Evolutionary conservation across 2,329 filamentous ascomycete species (phyloP).

Genomic region (Rhinocladiella similis): DNA sequence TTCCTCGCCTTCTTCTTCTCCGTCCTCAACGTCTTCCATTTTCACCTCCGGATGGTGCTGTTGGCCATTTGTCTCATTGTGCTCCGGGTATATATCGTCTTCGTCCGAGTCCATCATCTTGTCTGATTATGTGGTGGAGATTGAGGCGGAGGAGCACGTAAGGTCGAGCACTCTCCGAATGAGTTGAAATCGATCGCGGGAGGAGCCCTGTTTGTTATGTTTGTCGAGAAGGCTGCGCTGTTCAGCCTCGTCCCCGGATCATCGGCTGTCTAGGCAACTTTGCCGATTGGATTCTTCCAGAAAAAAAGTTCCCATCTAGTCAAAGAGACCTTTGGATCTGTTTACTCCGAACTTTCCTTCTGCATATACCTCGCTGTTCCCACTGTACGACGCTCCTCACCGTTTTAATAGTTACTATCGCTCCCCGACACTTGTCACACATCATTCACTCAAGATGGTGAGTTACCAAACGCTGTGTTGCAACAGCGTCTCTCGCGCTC

Average conservation of each 20-base stretch:
- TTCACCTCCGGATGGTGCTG: slow-evolving; percentile 23
- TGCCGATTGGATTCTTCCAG: slow-evolving; percentile 25
- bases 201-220: slow-evolving; percentile 8
- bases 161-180: too few relatives aligned
- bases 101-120: slow-evolving; percentile 30
- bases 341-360: slow-evolving; percentile 15
- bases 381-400: background rate
- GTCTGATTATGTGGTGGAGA: background rate
- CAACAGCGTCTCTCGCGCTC: too few relatives aligned
- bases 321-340: slow-evolving; percentile 10
- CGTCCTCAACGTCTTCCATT: slow-evolving; percentile 33
- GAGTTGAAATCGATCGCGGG: background rate
- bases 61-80: slow-evolving; percentile 18
- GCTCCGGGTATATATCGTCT: slow-evolving; percentile 27
- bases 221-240: slow-evolving; percentile 6
- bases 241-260: slow-evolving; percentile 8
- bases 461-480: background rate
- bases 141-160: background rate
- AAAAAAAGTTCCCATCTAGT: slow-evolving; percentile 18
- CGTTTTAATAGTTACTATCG: background rate
- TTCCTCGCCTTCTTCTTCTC: slow-evolving; percentile 28
- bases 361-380: background rate
- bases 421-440: too few relatives aligned
- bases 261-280: slow-evolving; percentile 14
- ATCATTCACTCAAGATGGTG: slow-evolving; percentile 16